Evolutionary conservation across 2,329 filamentous ascomycete species (phyloP).

Genomic region (Lachnellula suecica): DNA sequence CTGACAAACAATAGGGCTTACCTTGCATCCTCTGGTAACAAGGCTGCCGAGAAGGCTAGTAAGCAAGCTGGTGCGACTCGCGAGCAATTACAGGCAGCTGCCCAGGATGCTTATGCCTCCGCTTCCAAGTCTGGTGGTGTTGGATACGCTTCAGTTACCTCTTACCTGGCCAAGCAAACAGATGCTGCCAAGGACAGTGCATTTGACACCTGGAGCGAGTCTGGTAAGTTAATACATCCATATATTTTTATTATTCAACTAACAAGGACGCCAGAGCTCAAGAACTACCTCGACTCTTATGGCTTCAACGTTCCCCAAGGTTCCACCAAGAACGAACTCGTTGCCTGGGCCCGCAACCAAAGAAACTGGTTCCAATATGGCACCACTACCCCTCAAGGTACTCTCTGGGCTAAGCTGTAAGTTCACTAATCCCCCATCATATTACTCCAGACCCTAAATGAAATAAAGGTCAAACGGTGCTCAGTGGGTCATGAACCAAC

Average conservation of each 20-base stretch:
- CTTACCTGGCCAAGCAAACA: constrained; percentile 66
- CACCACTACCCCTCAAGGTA: constrained; percentile 63
- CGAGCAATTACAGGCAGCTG: constrained; percentile 70
- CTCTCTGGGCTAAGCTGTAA: constrained; percentile 63
- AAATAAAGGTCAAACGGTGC: constrained; percentile 34
- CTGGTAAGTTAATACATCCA: constrained; percentile 20
- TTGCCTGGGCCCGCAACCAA: constrained; percentile 70
- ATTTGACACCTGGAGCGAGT: constrained; percentile 72
- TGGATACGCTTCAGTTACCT: constrained; percentile 67
- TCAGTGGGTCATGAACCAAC: constrained; percentile 47
- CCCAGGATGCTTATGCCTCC: constrained; percentile 58
- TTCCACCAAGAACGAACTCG: constrained; percentile 58
- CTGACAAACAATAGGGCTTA: constrained; percentile 37
- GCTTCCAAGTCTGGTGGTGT: constrained; percentile 58
- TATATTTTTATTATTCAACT: not conserved
- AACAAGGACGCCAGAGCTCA: constrained; percentile 56
- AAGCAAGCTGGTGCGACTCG: constrained; percentile 65
- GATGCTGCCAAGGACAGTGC: constrained; percentile 61
- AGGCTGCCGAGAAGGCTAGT: constrained; percentile 56
- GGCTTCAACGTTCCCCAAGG: constrained; percentile 50
- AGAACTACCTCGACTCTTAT: constrained; percentile 77
- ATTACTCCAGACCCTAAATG: constrained; percentile 32
- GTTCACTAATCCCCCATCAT: constrained; percentile 19
- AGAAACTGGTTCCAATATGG: constrained; percentile 77
- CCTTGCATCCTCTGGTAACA: constrained; percentile 51